Conservation (phyloP, 106 monocot species). For the Dactylorhiza incarnata region DNA sequence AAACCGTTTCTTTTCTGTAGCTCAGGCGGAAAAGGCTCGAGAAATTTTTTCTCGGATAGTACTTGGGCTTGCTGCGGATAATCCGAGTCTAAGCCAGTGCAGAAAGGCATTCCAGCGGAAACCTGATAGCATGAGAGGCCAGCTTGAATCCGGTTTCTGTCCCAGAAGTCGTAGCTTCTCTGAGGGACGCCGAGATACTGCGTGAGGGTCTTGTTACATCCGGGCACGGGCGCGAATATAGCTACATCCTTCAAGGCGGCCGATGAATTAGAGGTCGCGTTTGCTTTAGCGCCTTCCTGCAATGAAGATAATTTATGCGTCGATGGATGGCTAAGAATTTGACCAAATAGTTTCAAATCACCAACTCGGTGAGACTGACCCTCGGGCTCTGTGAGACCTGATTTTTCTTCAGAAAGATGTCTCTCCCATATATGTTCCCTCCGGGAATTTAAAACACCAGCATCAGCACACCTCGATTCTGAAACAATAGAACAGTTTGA, state of each 20-base stretch:
- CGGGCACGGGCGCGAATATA: conserved; percentile 4
- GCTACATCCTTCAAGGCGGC: neutral
- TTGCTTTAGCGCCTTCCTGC: conserved; percentile 8
- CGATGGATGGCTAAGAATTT: conserved; percentile 56
- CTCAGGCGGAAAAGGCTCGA: conserved; percentile 11
- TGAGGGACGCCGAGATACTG: conserved; percentile 23
- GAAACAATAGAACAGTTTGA: conserved; percentile 10
- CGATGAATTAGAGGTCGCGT: conserved; percentile 8
- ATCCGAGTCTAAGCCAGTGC: conserved; percentile 2
- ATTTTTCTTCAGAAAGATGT: conserved; percentile 9
- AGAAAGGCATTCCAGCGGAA: conserved; percentile 23
- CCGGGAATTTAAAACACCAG: conserved; percentile 2
- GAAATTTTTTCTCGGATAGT: conserved; percentile 21
- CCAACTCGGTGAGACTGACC: conserved; percentile 31
- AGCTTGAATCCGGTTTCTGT: conserved; percentile 38
- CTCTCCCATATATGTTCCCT: neutral
- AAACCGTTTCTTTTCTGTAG: conserved; percentile 32
- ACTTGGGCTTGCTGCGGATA: conserved; percentile 23
- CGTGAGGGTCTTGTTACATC: conserved; percentile 4
- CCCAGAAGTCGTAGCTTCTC: conserved; percentile 53
- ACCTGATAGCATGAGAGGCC: conserved; percentile 43
- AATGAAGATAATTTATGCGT: conserved; percentile 21
- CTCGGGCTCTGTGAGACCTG: conserved; percentile 15
- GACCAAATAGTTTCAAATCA: conserved; percentile 85
- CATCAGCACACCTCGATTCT: conserved; percentile 1